These are phyloP conservation scores for Penicillium sp. DNA, from an alignment of 2,329 filamentous ascomycete genomes.

Conservation along the genomic window DNA sequence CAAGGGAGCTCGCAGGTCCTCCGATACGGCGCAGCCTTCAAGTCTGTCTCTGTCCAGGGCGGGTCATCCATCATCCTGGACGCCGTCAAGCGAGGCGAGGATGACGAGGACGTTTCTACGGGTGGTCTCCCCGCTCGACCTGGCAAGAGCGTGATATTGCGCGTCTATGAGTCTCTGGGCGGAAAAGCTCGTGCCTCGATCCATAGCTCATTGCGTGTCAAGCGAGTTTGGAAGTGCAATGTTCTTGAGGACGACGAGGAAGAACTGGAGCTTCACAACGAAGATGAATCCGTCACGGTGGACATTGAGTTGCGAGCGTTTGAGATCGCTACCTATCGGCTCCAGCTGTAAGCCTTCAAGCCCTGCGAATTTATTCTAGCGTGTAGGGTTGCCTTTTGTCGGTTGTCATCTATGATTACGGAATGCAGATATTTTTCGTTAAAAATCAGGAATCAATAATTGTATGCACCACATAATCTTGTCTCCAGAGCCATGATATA, in stretches of 20 bases:
- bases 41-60: conserved; percentile 68
- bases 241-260: conserved; percentile 84
- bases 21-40: conserved; percentile 31
- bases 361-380: no score
- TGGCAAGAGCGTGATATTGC: conserved; percentile 77
- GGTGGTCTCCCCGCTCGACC: conserved; percentile 65
- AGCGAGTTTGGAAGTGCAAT: conserved; percentile 80
- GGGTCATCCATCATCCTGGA: conserved; percentile 75
- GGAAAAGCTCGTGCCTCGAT: conserved; percentile 75
- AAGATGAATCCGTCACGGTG: conserved; percentile 47
- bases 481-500: conserved; percentile 1
- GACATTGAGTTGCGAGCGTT: conserved; percentile 72
- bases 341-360: conserved; percentile 53
- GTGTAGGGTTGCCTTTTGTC: neutral
- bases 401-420: neutral
- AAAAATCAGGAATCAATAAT: neutral
- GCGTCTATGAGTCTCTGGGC: conserved; percentile 86
- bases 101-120: conserved; percentile 68
- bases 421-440: neutral
- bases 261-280: conserved; percentile 57
- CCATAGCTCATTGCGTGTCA: conserved; percentile 67
- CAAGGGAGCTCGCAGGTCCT: conserved; percentile 27
- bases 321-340: conserved; percentile 79
- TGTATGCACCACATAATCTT: neutral
- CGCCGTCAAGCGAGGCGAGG: conserved; percentile 89